Base-by-base conservation (phyloP, 768 basidiomycete genomes). In the Tremella fuciformis region DNA sequence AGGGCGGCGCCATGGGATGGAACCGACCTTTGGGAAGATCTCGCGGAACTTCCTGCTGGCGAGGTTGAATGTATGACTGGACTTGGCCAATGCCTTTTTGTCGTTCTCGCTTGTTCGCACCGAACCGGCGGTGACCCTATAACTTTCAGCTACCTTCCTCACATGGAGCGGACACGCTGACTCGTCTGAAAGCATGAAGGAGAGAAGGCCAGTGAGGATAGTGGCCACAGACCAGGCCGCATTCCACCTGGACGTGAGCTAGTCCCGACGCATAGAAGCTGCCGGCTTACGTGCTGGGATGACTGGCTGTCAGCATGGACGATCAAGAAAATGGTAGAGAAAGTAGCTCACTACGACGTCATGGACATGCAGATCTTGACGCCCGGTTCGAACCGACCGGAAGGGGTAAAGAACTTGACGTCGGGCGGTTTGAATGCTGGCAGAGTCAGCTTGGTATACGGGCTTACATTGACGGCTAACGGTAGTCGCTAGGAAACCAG, bases 281-380 rank as follows among this genome's bases (percentile, higher is more conserved):
- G n/a, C n/a, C n/a, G n/a, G n/a, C n/a, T 40, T 55, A 73, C 71
- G 71, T 68, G 67, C 65, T 67, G 13, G 71, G 71, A 59, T 73
- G 71, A 58, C 71, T 73, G 29, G 38, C 8, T 18, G 49, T 22
- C 49, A 48, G 44, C 39, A 9, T 49, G 52, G 59, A 48, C 3
- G n/a, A 13, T 18, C 22, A 11, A 9, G 38, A 4, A 11, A 15
- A 13, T 8, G 15, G 16, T 15, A 29, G 3, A 7, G 22, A 19
- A n/a, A 22, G 9, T 15, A 22, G 64, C 73, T 65, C 55, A 73
- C 74, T 75, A 78, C 22, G 70, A 73, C 8, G 77, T 77, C 91
- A 98, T 96, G 21, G 91, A 94, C 79, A 96, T 94, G 75, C 93
- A 97, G 55, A 98, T 96, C 82, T 92, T 96, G 47, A 62, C 59